phyloP scores from a whole-genome alignment of 148 eudicot species.

The Chenopodium berlandieri region DNA sequence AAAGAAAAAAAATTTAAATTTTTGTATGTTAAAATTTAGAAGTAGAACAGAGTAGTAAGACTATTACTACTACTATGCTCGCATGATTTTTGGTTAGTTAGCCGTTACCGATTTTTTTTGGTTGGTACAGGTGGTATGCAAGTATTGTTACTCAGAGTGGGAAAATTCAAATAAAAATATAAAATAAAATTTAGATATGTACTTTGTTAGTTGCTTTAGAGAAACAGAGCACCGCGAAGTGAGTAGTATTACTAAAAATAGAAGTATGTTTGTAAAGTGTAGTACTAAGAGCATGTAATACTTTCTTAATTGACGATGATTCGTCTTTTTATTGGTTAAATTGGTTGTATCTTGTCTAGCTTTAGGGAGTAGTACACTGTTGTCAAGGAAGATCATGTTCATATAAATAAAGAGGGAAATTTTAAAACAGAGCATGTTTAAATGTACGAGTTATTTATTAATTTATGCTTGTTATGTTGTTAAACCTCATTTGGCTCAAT shows the following conservation, averaged over 20 bases:
- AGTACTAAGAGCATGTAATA: too few species aligned
- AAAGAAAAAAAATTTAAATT: not conserved
- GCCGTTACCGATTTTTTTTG: not conserved
- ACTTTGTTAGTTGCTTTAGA: too few species aligned
- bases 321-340: not conserved
- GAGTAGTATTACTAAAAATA: not conserved
- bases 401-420: too few species aligned
- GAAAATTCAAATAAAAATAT: not conserved
- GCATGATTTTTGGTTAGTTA: not conserved
- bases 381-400: too few species aligned
- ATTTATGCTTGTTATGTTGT: too few species aligned
- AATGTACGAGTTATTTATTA: too few species aligned
- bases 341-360: not conserved
- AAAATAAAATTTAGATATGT: too few species aligned
- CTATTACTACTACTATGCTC: not conserved
- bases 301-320: too few species aligned
- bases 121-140: not conserved
- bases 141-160: not conserved
- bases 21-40: too few species aligned
- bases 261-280: not conserved
- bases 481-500: too few species aligned
- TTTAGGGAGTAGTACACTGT: not conserved
- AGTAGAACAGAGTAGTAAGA: constrained; percentile 3
- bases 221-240: too few species aligned
- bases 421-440: not conserved